These are phyloP conservation scores for Primulina tabacum DNA, from an alignment of 257 asterid genomes.

Conservation along the genomic window DNA sequence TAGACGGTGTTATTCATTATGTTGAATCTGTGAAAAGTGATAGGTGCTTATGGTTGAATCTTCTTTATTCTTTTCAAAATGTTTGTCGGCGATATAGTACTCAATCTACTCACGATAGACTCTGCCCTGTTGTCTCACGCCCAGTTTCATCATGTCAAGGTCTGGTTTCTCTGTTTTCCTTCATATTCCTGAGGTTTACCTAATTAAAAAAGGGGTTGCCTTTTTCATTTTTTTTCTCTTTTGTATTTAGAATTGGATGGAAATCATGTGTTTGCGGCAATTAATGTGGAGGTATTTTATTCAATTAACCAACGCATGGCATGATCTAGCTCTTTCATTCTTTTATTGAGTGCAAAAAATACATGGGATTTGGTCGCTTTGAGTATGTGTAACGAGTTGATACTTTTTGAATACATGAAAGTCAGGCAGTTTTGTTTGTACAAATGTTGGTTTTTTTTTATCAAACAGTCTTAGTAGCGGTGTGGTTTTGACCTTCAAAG, in stretches of 20 bases:
- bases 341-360: conserved; percentile 9
- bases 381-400: neutral
- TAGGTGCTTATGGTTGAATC: conserved; percentile 32
- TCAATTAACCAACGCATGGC: neutral
- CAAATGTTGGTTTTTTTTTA: conserved; percentile 10
- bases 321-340: conserved; percentile 4
- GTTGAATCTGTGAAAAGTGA: conserved; percentile 24
- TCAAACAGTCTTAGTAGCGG: conserved; percentile 17
- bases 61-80: conserved; percentile 28
- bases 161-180: conserved; percentile 13
- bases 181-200: neutral
- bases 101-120: conserved; percentile 25
- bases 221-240: neutral
- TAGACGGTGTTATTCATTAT: conserved; percentile 5
- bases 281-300: neutral
- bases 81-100: conserved; percentile 33
- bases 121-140: conserved; percentile 6
- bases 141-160: conserved; percentile 47
- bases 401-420: neutral
- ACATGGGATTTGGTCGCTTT: conserved; percentile 1
- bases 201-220: neutral
- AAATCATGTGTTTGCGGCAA: neutral
- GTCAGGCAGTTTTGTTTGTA: conserved; percentile 12
- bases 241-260: conserved; percentile 1
- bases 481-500: conserved; percentile 22